phyloP scores from a whole-genome alignment of 2,329 filamentous ascomycete genomes.

The Calonectria hongkongensis region DNA sequence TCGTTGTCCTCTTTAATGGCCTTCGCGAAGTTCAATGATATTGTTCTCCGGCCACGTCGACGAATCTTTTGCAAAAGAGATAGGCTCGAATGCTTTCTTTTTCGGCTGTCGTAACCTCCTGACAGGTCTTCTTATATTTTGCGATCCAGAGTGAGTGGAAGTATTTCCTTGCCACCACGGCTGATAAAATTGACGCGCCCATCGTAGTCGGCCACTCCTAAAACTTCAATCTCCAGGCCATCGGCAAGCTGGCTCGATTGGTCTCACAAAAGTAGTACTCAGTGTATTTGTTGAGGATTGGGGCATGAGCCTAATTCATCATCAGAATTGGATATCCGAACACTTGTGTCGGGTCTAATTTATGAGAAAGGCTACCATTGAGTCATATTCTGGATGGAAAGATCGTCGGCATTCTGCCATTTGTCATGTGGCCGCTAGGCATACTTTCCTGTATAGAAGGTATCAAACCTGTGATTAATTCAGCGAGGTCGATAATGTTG shows the following conservation, averaged over 20 bases:
- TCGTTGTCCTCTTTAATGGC: neutral
- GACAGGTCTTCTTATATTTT: no score
- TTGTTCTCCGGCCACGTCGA: conserved; percentile 40
- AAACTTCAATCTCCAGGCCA: neutral
- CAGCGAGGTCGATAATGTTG: conserved; percentile 36
- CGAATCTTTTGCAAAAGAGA: conserved; percentile 38
- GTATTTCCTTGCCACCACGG: neutral
- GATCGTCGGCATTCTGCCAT: conserved; percentile 3
- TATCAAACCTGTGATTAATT: conserved; percentile 37
- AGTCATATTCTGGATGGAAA: neutral
- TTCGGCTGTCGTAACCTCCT: neutral
- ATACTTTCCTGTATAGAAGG: conserved; percentile 40
- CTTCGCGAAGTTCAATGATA: neutral
- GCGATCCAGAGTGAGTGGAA: conserved; percentile 28
- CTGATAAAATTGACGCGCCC: conserved; percentile 25
- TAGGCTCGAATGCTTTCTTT: conserved; percentile 1
- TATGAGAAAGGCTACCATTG: conserved; percentile 6
- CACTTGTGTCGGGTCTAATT: neutral
- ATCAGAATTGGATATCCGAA: conserved; percentile 31
- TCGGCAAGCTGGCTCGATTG: neutral
- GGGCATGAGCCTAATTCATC: conserved; percentile 27
- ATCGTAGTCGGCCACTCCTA: conserved; percentile 15
- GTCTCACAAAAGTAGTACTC: conserved; percentile 36
- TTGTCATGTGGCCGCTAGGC: neutral
- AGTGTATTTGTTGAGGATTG: conserved; percentile 34